These are phyloP conservation scores for Pseudisothecium myosuroides DNA, from an alignment of 225 moss, liverwort and hornwort species.

Conservation along the genomic window DNA sequence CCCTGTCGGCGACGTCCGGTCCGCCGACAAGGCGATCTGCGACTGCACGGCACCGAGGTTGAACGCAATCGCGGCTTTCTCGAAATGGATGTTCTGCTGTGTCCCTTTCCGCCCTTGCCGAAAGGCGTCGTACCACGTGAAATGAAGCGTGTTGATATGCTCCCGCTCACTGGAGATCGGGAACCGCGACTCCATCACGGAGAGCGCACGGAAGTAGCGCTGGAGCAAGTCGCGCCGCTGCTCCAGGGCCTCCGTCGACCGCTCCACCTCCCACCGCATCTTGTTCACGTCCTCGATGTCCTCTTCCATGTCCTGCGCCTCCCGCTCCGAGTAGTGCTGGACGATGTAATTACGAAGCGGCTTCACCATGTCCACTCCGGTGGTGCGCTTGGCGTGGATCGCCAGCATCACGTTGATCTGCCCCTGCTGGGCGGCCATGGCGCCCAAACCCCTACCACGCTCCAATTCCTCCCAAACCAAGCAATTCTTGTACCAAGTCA, in stretches of 20 bases:
- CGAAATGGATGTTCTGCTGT: slow-evolving; percentile 97
- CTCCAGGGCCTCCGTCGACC: slow-evolving; percentile 71
- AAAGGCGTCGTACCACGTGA: slow-evolving; percentile 98
- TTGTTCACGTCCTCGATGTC: slow-evolving; percentile 82
- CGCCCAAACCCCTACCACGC: not conserved
- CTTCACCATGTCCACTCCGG: slow-evolving; percentile 79
- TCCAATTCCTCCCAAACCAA: not conserved
- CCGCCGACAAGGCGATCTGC: slow-evolving; percentile 91
- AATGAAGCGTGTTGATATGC: slow-evolving; percentile 79
- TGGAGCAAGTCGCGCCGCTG: slow-evolving; percentile 84
- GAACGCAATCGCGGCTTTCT: slow-evolving; percentile 98
- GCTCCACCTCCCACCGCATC: slow-evolving; percentile 92
- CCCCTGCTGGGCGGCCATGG: slow-evolving; percentile 79
- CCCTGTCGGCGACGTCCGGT: slow-evolving; percentile 62
- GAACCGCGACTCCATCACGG: slow-evolving; percentile 97
- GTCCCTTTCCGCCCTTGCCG: slow-evolving; percentile 87
- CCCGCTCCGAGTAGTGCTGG: slow-evolving; percentile 93
- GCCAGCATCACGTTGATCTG: slow-evolving; percentile 98
- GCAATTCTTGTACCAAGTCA: not conserved
- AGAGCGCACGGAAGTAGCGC: slow-evolving; percentile 82
- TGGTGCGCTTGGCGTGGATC: slow-evolving; percentile 88
- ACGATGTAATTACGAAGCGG: slow-evolving; percentile 90
- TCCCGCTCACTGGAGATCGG: slow-evolving; percentile 97
- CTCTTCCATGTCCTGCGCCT: slow-evolving; percentile 97
- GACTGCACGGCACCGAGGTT: slow-evolving; percentile 96